phyloP scores from a whole-genome alignment of 371 early-diverging fungal species.

The Parasitella parasitica region DNA sequence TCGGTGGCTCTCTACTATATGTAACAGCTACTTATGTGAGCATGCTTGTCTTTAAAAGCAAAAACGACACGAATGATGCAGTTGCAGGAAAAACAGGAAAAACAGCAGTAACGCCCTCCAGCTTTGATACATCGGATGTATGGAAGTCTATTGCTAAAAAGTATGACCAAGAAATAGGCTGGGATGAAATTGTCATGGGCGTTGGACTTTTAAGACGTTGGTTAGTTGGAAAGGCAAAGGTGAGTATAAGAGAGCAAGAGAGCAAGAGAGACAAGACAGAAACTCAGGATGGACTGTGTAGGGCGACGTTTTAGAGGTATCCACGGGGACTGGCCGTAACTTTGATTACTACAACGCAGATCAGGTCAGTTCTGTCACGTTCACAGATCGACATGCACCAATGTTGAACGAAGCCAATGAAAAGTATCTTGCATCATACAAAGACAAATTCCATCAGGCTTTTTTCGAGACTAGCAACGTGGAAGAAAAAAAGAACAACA shows the following conservation, averaged over 20 bases:
- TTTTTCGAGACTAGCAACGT: slow-evolving; percentile 37
- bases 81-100: slow-evolving; percentile 6
- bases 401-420: slow-evolving; percentile 64
- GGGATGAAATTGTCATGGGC: slow-evolving; percentile 72
- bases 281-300: background rate
- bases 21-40: slow-evolving; percentile 47
- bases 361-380: slow-evolving; percentile 42
- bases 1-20: slow-evolving; percentile 48
- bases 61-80: slow-evolving; percentile 28
- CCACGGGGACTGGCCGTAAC: slow-evolving; percentile 77
- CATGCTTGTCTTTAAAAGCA: slow-evolving; percentile 50
- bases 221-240: slow-evolving; percentile 53
- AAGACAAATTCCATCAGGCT: slow-evolving; percentile 37
- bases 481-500: slow-evolving; percentile 24
- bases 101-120: slow-evolving; percentile 25
- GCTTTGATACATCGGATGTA: slow-evolving; percentile 44
- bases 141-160: slow-evolving; percentile 52
- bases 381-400: slow-evolving; percentile 56
- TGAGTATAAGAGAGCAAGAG: slow-evolving; percentile 3
- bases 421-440: slow-evolving; percentile 37
- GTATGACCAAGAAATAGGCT: slow-evolving; percentile 65
- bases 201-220: slow-evolving; percentile 54
- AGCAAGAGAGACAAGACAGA: background rate
- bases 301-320: slow-evolving; percentile 65
- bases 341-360: slow-evolving; percentile 55